Evolutionary conservation across 768 basidiomycete species (phyloP), one percentile per base, ranked within the genome.

Genomic region (Lentinula aciculospora): DNA sequence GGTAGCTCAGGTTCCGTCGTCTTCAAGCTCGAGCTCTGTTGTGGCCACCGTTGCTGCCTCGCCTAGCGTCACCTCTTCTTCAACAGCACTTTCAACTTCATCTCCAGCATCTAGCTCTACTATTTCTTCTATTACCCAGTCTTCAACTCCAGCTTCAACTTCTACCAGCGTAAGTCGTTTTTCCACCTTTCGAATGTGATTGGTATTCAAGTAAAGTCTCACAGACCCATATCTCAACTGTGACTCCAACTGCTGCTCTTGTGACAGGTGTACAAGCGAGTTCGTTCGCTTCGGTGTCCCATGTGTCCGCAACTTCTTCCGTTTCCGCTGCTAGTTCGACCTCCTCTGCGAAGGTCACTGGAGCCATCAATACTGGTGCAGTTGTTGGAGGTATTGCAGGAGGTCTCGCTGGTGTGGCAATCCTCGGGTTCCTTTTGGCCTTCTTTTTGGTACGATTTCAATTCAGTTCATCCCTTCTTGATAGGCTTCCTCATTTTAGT

Each of bases 341-440:
- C 13, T 29, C 45, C 27, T 42, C 46, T 17, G 29, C 56, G 10
- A 36, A 50, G 12, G 37, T 34, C 6, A 36, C 56, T 2, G 56
- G 56, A n/a, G 56, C 44, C 9, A 47, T 57, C 2, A 57, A 57
- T 25, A 57, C 56, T 46, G 56, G 56, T 21, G 56, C 56, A 12
- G 27, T 57, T 13, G 56, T 57, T 39, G 56, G 56, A 29, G 46
- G 56, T 15, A 57, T 57, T 23, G 56, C 56, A 4, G 56, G 56
- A 32, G 46, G 42, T 39, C 23, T 57, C 15, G 56, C 56, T 37
- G 44, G 13, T 27, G 32, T 57, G 25, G 45, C 56, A n/a, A 36
- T 48, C 17, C 17, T 48, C 8, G 46, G 44, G 15, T 47, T 57
- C 25, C 13, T 57, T 8, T 0, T 57, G 2, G 34, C 23, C 8